Conservation (phyloP, 805 yeast genomes). For the Saccharomycopsis selenospora region DNA sequence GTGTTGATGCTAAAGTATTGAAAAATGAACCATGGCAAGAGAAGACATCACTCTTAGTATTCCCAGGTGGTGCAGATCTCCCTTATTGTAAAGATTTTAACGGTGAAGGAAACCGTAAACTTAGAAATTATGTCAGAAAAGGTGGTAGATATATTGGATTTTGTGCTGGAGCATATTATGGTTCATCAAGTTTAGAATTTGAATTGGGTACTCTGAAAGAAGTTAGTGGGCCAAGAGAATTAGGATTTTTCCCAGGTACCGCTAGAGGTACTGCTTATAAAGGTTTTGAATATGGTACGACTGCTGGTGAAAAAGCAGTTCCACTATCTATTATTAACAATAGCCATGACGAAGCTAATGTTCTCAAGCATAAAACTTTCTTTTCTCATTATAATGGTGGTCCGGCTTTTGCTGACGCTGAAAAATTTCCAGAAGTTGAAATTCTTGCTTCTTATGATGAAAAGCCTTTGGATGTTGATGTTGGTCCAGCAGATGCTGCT, state of each 20-base stretch:
- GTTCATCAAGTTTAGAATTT: slow-evolving; percentile 68
- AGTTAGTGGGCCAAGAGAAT: slow-evolving; percentile 80
- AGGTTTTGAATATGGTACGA: slow-evolving; percentile 76
- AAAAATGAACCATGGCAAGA: slow-evolving; percentile 81
- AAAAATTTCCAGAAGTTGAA: slow-evolving; percentile 50
- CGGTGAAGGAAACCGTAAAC: slow-evolving; percentile 57
- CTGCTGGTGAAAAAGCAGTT: slow-evolving; percentile 65
- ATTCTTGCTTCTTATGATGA: slow-evolving; percentile 65
- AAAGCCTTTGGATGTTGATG: slow-evolving; percentile 44
- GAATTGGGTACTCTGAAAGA: slow-evolving; percentile 70
- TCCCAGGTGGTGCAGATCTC: slow-evolving; percentile 97
- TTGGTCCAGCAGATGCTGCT: slow-evolving; percentile 48
- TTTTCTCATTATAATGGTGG: slow-evolving; percentile 80
- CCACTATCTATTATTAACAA: slow-evolving; percentile 34
- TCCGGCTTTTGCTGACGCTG: slow-evolving; percentile 73
- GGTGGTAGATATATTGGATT: slow-evolving; percentile 87
- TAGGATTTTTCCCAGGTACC: slow-evolving; percentile 73
- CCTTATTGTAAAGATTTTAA: slow-evolving; percentile 72
- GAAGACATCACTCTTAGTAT: slow-evolving; percentile 69
- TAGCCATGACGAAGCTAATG: slow-evolving; percentile 18
- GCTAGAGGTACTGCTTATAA: slow-evolving; percentile 74
- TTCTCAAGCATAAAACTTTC: neutral
- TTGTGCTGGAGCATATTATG: slow-evolving; percentile 95
- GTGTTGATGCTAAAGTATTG: slow-evolving; percentile 56
- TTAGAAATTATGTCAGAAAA: slow-evolving; percentile 53